Evolutionary conservation across 2,329 filamentous ascomycete genomes (phyloP).

Genomic region (Diaporthe sp.): DNA sequence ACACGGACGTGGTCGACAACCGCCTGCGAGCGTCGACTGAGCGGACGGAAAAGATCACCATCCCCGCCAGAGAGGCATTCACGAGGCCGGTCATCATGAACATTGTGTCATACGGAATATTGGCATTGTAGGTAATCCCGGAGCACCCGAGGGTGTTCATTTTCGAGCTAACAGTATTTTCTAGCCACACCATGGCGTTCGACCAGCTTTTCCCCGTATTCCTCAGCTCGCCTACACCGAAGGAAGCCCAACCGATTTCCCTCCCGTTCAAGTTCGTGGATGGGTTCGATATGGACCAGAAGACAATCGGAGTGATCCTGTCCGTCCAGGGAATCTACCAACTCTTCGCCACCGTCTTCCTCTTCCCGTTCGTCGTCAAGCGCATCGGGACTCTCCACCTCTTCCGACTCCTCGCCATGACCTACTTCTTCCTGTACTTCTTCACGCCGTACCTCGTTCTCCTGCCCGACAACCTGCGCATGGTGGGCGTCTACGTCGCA

Average conservation of each 20-base stretch:
- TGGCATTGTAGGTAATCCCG: slow-evolving; percentile 85
- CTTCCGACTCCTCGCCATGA: slow-evolving; percentile 84
- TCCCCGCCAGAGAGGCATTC: slow-evolving; percentile 69
- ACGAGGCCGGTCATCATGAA: slow-evolving; percentile 88
- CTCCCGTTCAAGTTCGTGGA: slow-evolving; percentile 92
- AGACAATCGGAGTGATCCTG: slow-evolving; percentile 88
- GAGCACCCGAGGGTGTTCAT: background rate
- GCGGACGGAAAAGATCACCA: slow-evolving; percentile 46
- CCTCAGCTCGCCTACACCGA: slow-evolving; percentile 76
- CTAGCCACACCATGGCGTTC: slow-evolving; percentile 94
- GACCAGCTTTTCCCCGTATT: slow-evolving; percentile 95
- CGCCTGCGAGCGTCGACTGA: slow-evolving; percentile 26
- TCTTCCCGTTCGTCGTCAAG: slow-evolving; percentile 84
- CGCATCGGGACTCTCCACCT: slow-evolving; percentile 83
- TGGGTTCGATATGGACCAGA: slow-evolving; percentile 86
- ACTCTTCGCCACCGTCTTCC: slow-evolving; percentile 84
- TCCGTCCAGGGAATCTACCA: slow-evolving; percentile 92
- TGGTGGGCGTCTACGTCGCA: slow-evolving; percentile 80
- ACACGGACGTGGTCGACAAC: slow-evolving; percentile 35
- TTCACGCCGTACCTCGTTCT: slow-evolving; percentile 90
- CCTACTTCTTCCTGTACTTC: slow-evolving; percentile 91
- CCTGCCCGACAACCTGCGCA: slow-evolving; percentile 78
- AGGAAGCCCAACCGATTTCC: slow-evolving; percentile 62
- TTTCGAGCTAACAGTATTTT: slow-evolving; percentile 44
- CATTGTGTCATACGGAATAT: slow-evolving; percentile 89